Conservation (phyloP, 2,329 filamentous ascomycete genomes). For the Trichoderma hamatum region DNA sequence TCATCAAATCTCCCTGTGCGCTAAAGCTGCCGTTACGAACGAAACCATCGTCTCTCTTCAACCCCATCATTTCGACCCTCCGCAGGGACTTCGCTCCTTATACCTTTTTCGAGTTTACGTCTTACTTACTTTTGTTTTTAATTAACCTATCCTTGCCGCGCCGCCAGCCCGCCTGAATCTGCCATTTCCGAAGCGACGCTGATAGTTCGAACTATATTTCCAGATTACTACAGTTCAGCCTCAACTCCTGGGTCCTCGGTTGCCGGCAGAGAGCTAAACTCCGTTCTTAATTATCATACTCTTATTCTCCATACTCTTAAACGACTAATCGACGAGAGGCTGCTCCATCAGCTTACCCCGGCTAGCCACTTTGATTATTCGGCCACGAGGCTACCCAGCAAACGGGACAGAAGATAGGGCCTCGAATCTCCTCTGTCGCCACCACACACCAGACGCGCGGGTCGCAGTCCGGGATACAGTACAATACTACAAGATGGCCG, state of each 20-base stretch:
- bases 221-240: not conserved
- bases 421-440: not conserved
- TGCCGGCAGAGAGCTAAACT: not conserved
- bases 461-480: slow-evolving; percentile 37
- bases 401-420: not conserved
- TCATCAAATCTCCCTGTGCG: slow-evolving; percentile 22
- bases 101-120: slow-evolving; percentile 24
- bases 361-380: slow-evolving; percentile 2
- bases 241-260: not conserved
- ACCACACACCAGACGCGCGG: slow-evolving; percentile 37
- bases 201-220: not conserved
- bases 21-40: not conserved
- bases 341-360: slow-evolving; percentile 5
- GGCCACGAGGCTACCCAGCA: not conserved
- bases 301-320: not conserved
- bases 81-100: slow-evolving; percentile 23
- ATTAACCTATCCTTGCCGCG: slow-evolving; percentile 21
- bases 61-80: slow-evolving; percentile 11
- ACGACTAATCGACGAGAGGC: not conserved
- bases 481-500: slow-evolving; percentile 53
- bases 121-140: slow-evolving; percentile 22
- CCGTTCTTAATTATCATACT: slow-evolving; percentile 7
- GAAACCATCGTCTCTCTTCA: slow-evolving; percentile 16
- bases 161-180: slow-evolving; percentile 10
- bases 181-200: slow-evolving; percentile 16